Evolutionary conservation across 345 rosid species (phyloP), one percentile per base, ranked within the genome.

Genomic region (Kandelia obovata): DNA sequence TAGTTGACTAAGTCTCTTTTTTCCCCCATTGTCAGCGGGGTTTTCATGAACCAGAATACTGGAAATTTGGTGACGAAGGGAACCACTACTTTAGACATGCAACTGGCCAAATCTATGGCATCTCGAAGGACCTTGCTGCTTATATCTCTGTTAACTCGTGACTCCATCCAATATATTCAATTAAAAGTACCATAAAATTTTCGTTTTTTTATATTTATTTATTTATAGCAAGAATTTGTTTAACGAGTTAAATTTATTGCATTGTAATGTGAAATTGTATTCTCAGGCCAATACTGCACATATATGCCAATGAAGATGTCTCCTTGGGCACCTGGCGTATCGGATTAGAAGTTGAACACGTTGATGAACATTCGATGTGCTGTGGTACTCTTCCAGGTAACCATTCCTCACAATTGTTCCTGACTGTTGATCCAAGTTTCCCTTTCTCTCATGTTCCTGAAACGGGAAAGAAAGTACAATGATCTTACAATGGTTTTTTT

Each of bases 61-160:
- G 97, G 97, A 94, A 94, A 75, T 94, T 94, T 47, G 97, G 97
- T 53, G 98, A 91, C 75, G 89, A 85, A 77, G 98, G 98, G 30
- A 94, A 94, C 80, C 81, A 86, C 57, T 94, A 94, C 62, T 91
- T 94, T 77, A 75, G 95, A 62, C 98, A 94, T 78, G 98, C 98
- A 3, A 91, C 97, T 0, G 97, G 98, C 3, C 97, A 91, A 69
- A 80, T 93, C 31, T 91, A 93, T 62, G 98, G 82, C 73, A 85
- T 93, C 77, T 91, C 98, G 26, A 91, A 88, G 73, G 98, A 94
- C 68, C 87, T 94, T 11, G 98, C 98, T 58, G 67, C 87, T 23
- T 94, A 88, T 70, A 88, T 94, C 76, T 82, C 97, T 59, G 74
- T 77, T 58, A 94, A 94, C 73, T 86, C 78, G 96, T 91, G 1